Percentiles rank a stretch among this genome's conserved stretches.
These are phyloP conservation scores for Thielaviopsis cerberus DNA, from an alignment of 2,329 filamentous ascomycete species.

Conservation along the genomic window DNA sequence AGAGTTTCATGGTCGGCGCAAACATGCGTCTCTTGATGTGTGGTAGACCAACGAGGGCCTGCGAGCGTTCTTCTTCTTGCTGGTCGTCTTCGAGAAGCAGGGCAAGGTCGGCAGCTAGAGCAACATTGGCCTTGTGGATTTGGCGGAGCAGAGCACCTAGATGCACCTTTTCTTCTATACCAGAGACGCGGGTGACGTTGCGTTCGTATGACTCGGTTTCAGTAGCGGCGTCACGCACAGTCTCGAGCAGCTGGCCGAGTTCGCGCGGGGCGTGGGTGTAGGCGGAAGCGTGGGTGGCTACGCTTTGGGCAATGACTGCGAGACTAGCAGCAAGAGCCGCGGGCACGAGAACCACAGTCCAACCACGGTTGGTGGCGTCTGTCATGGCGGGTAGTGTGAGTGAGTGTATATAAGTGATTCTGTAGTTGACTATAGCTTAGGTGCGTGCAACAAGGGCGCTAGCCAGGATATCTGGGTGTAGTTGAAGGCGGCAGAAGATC, in stretches of 20 bases:
- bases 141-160: constrained; percentile 39
- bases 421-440: neutral
- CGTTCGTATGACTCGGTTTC: constrained; percentile 47
- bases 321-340: constrained; percentile 38
- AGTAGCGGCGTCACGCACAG: constrained; percentile 41
- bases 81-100: constrained; percentile 5
- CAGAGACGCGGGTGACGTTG: constrained; percentile 37
- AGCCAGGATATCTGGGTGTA: constrained; percentile 9
- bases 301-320: constrained; percentile 33
- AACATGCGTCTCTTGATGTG: constrained; percentile 9
- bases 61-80: constrained; percentile 24
- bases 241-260: constrained; percentile 37
- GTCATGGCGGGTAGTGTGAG: too few species aligned
- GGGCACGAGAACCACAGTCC: constrained; percentile 38
- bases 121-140: constrained; percentile 31
- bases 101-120: constrained; percentile 36
- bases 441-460: constrained; percentile 1
- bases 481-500: constrained; percentile 6
- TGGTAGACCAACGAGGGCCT: constrained; percentile 11
- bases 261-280: constrained; percentile 41
- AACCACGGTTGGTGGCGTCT: constrained; percentile 32
- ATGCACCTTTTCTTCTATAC: constrained; percentile 43
- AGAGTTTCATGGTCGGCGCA: constrained; percentile 24
- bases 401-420: too few species aligned
- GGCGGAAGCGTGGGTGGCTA: constrained; percentile 33